Percentiles rank a stretch among this genome's conserved stretches.
Conservation (phyloP, 1,284 basidiomycete genomes). For the Papiliotrema flavescens region DNA sequence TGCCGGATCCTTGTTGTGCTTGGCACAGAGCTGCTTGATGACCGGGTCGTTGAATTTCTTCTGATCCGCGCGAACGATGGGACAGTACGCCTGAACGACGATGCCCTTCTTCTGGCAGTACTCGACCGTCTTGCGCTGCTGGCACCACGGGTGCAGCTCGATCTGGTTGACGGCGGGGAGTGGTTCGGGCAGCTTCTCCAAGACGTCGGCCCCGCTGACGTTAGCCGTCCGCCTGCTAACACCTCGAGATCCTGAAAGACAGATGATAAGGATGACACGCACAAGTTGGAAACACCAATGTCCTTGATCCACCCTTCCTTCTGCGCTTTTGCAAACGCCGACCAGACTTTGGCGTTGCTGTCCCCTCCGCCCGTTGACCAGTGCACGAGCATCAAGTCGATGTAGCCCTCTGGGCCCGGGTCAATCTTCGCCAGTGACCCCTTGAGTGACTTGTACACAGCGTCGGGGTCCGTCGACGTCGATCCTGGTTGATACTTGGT, state of each 20-base stretch:
- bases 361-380: constrained; percentile 27
- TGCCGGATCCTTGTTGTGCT: constrained; percentile 62
- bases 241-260: too few relatives aligned
- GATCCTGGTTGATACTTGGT: too few relatives aligned
- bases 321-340: constrained; percentile 43
- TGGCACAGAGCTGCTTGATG: constrained; percentile 57
- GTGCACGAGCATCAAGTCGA: constrained; percentile 76
- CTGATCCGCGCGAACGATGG: constrained; percentile 60
- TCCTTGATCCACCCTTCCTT: constrained; percentile 63
- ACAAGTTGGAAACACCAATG: constrained; percentile 78
- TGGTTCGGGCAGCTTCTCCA: constrained; percentile 66
- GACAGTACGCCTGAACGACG: constrained; percentile 72
- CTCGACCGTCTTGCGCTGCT: constrained; percentile 70
- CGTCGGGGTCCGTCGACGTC: too few relatives aligned
- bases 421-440: too few relatives aligned
- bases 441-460: too few relatives aligned
- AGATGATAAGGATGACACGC: background rate
- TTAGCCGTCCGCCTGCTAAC: too few relatives aligned
- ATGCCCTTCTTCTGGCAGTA: constrained; percentile 70
- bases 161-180: constrained; percentile 80
- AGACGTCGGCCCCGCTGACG: constrained; percentile 65
- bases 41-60: constrained; percentile 55
- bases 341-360: constrained; percentile 35
- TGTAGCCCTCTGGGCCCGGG: constrained; percentile 48
- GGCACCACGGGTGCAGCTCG: constrained; percentile 81